Base-by-base conservation (phyloP, 108 stramenopile genomes). In the Stephanodiscus minutulus region DNA sequence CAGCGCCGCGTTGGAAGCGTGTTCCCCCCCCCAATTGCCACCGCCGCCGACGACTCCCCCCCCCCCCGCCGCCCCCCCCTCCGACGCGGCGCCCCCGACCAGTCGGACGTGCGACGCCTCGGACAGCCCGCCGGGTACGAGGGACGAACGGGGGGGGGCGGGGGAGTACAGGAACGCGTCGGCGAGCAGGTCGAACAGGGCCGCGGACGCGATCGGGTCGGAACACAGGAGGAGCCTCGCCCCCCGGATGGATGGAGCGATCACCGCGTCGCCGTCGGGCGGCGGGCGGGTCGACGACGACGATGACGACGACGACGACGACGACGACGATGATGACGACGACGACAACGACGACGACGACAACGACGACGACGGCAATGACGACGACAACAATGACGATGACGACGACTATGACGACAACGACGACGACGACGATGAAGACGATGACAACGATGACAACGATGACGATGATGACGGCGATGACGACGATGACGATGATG, bases 91-190 rank as follows among this genome's bases (percentile, higher is more conserved):
- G 24, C 87, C 88, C 11, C 37, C 39, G 3, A 80, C 29, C 12
- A 93, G 65, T 15, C 89, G 84, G 56, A 84, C 79, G 50, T 84
- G 74, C 10, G 83, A 83, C 10, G 66, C 43, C 22, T 81, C 73
- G 0, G 87, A 90, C 57, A 90, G 22, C 1, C 93, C 93, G 28
- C 74, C 60, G 3, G 93, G 90, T 61, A 90, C 88, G n/a, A 90
- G 63, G 12, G 49, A 64, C 10, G 68, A 60, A 2, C 62, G 70
- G 7, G 47, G 54, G 0, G 71, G 48, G 5, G 68, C 13, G 18
- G 87, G 73, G 44, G 81, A 66, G 53, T 88, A 93, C 46, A 93
- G 60, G 2, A 91, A 41, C 5, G 80, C 66, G 66, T 91, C 88
- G 33, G 84, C 29, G 18, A 93, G 57, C 20, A 91, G 46, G 41